A percentile compares a stretch with the other conserved stretches of the same genome.
Evolutionary conservation across 805 yeast genomes (phyloP).

Genomic region (Candida saitoana): DNA sequence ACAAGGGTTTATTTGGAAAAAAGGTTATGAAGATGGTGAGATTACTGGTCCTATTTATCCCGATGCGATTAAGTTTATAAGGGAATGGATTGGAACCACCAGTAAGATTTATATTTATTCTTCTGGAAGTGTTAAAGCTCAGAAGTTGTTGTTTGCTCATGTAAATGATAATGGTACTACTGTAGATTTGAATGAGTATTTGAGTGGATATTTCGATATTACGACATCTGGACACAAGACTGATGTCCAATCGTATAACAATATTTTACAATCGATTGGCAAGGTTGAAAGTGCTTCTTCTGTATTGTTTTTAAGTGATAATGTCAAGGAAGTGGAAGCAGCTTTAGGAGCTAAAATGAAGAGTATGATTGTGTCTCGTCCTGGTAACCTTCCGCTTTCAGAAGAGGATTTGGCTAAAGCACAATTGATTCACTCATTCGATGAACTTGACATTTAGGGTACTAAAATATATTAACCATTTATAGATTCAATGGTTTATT

Average conservation of each 20-base stretch:
- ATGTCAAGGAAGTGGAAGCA: constrained; percentile 70
- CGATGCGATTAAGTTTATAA: constrained; percentile 64
- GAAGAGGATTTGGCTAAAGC: constrained; percentile 25
- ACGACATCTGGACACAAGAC: constrained; percentile 74
- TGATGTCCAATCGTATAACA: constrained; percentile 52
- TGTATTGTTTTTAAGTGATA: constrained; percentile 75
- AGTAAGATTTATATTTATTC: constrained; percentile 68
- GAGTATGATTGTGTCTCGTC: constrained; percentile 59
- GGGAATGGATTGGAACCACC: constrained; percentile 10
- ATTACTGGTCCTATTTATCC: constrained; percentile 70
- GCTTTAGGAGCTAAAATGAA: constrained; percentile 63
- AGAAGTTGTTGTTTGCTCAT: constrained; percentile 67
- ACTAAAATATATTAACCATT: no score
- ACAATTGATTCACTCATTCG: constrained; percentile 18
- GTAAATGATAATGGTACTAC: constrained; percentile 36
- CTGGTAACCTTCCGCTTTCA: constrained; percentile 63
- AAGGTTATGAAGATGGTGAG: constrained; percentile 74
- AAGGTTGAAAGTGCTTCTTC: constrained; percentile 21
- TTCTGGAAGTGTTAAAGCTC: constrained; percentile 87
- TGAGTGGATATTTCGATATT: constrained; percentile 79
- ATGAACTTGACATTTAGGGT: constrained; percentile 9
- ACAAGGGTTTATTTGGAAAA: constrained; percentile 81
- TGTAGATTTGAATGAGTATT: constrained; percentile 48
- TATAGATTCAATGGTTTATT: no score
- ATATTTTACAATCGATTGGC: constrained; percentile 46